Evolutionary conservation across 2,329 filamentous ascomycete species (phyloP), one percentile per base, ranked within the genome.

Genomic region (Phialophora tarda): DNA sequence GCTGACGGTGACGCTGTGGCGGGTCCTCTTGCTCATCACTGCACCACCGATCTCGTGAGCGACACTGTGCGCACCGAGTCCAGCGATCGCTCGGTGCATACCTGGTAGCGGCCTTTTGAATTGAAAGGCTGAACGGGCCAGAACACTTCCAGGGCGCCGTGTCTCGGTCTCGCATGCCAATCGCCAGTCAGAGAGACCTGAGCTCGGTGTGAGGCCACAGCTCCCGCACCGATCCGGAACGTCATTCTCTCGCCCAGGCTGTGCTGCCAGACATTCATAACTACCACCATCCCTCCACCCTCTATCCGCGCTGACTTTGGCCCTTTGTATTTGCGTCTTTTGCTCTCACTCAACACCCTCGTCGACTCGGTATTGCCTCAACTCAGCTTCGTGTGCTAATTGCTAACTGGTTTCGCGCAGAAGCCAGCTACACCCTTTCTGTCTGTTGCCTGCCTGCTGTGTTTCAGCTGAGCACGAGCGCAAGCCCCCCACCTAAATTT

Each of bases 1-100:
- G 63, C 53, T 51, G 53, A 58, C n/a, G 28, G 38, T 50, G 63
- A 61, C 58, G 58, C 24, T 62, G 63, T 59, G 54, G 64, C 53
- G 44, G 63, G 55, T 24, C 34, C 51, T n/a, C 11, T 24, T 59
- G 51, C 48, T 34, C 41, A 62, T 54, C 59, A 23, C 48, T 12
- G 14, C 32, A 30, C 41, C 58, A 60, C 26, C n/a, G 30, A 30
- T 50, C 26, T 51, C 30, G 26, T 34, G 41, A 50, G 44, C 28
- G 26, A 48, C 51, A 23, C n/a, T 21, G 23, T 23, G n/a, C 11
- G n/a, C 34, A 2, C 38, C 38, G 14, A 17, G 38, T 41, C 38
- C 38, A 44, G 38, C 38, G 38, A 44, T 44, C 38, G 38, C 17
- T 44, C 38, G 6, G 38, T 44, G 48, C 24, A 14, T 51, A 12